These are phyloP conservation scores for Apiosordaria backusii DNA, from an alignment of 495 filamentous ascomycete species.

Conservation along the genomic window DNA sequence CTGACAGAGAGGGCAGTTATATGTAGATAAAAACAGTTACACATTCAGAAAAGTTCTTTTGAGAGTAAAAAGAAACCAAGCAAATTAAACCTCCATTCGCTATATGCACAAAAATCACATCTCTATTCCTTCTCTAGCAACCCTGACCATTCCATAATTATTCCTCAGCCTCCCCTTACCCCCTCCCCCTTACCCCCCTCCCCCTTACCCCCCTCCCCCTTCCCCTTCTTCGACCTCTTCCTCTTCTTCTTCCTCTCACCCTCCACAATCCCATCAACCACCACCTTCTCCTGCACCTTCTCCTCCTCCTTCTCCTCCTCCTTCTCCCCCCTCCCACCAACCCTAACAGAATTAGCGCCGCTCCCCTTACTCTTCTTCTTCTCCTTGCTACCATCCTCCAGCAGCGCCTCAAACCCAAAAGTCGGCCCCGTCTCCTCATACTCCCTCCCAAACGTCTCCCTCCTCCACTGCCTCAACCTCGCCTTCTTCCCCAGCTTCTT, in stretches of 20 bases:
- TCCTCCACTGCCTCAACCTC: slow-evolving; percentile 81
- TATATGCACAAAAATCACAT: slow-evolving; percentile 1
- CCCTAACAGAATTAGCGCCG: slow-evolving; percentile 21
- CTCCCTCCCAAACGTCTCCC: slow-evolving; percentile 81
- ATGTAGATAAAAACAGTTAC: background rate
- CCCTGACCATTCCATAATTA: too few relatives aligned
- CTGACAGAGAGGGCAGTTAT: too few relatives aligned
- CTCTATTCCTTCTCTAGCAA: background rate
- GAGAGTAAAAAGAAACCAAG: background rate
- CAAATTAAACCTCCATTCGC: background rate
- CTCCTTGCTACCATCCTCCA: slow-evolving; percentile 22
- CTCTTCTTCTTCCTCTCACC: slow-evolving; percentile 50
- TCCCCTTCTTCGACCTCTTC: slow-evolving; percentile 44
- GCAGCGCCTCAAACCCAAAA: slow-evolving; percentile 39
- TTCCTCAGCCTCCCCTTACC: background rate
- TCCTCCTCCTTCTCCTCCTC: slow-evolving; percentile 11
- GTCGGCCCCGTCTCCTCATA: slow-evolving; percentile 47
- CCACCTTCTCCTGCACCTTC: slow-evolving; percentile 6
- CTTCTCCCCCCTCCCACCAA: slow-evolving; percentile 14
- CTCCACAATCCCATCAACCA: slow-evolving; percentile 25
- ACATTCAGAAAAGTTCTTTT: background rate
- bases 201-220: slow-evolving; percentile 13
- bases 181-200: background rate
- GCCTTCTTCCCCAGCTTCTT: slow-evolving; percentile 90
- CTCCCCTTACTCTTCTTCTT: slow-evolving; percentile 10